phyloP scores from a whole-genome alignment of 768 basidiomycete species.

The Pisolithus orientalis region DNA sequence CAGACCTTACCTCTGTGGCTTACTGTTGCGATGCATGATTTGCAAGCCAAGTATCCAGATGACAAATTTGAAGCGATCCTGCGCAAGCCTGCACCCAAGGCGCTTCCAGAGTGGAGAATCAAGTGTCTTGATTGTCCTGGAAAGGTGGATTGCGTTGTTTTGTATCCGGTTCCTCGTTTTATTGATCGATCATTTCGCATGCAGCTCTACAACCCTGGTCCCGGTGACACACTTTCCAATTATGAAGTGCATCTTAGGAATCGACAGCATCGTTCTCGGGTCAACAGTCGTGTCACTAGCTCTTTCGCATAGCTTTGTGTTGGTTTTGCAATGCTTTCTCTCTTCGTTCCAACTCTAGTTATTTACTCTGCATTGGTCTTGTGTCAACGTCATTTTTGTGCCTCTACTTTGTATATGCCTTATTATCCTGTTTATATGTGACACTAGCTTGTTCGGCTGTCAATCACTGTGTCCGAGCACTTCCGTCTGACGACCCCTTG shows the following conservation, averaged over 20 bases:
- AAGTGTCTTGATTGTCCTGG: conserved; percentile 92
- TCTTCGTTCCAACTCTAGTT: background rate
- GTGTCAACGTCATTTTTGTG: conserved; percentile 20
- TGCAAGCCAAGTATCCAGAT: conserved; percentile 69
- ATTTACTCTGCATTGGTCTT: conserved; percentile 15
- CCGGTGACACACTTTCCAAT: conserved; percentile 78
- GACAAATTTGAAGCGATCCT: conserved; percentile 79
- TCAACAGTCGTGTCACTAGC: conserved; percentile 46
- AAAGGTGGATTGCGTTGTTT: conserved; percentile 49
- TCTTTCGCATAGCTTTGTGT: conserved; percentile 13
- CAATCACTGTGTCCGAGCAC: background rate
- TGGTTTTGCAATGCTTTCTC: conserved; percentile 6
- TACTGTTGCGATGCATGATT: conserved; percentile 51
- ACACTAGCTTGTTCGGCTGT: background rate
- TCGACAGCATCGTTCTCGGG: conserved; percentile 69
- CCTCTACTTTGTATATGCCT: conserved; percentile 27
- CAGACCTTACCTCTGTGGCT: conserved; percentile 63
- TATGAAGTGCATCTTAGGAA: conserved; percentile 93
- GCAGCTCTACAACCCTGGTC: conserved; percentile 87
- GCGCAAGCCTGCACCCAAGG: conserved; percentile 48
- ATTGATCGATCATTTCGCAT: conserved; percentile 3
- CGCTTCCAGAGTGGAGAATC: conserved; percentile 80
- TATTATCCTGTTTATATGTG: conserved; percentile 30
- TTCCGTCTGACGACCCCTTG: too few species aligned
- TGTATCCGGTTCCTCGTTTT: background rate